A percentile compares a stretch with the other conserved stretches of the same genome.
These are phyloP conservation scores for Lunasporangiospora selenospora DNA, from an alignment of 192 early-diverging fungal genomes.

Conservation along the genomic window DNA sequence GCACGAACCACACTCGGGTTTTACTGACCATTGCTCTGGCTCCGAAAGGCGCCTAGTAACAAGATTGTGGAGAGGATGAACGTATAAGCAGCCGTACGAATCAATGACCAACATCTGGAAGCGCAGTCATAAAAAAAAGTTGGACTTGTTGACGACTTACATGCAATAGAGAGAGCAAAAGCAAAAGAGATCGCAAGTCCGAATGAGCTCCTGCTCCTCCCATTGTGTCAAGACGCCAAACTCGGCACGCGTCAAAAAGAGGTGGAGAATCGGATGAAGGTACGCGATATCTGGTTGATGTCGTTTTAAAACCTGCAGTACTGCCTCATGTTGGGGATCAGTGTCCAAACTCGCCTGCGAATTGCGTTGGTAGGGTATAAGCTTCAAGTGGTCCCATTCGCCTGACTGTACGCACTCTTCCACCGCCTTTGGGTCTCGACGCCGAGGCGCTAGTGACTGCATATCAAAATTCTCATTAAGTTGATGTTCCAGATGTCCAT, in stretches of 20 bases:
- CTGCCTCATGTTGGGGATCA: too few relatives aligned
- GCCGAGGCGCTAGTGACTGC: too few relatives aligned
- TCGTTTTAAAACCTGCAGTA: too few relatives aligned
- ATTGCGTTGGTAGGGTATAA: neutral
- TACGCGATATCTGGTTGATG: conserved; percentile 6
- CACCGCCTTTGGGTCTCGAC: too few relatives aligned
- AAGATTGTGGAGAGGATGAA: neutral
- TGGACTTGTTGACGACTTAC: neutral
- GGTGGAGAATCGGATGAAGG: conserved; percentile 9
- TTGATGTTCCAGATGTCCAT: too few relatives aligned
- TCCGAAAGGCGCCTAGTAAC: neutral
- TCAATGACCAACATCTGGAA: neutral
- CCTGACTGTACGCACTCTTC: too few relatives aligned
- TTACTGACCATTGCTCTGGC: neutral
- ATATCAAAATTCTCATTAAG: too few relatives aligned
- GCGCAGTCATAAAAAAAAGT: neutral
- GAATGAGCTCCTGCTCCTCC: conserved; percentile 24
- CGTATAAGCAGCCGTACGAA: neutral
- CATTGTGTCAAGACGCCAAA: conserved; percentile 7
- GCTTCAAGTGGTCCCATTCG: too few relatives aligned
- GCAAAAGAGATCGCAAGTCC: conserved; percentile 18
- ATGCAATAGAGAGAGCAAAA: conserved; percentile 13
- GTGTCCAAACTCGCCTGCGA: neutral
- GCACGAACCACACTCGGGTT: neutral
- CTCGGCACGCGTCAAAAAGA: conserved; percentile 28